Evolutionary conservation across 306 rosid genomes (phyloP).

Genomic region (Alnus glutinosa): DNA sequence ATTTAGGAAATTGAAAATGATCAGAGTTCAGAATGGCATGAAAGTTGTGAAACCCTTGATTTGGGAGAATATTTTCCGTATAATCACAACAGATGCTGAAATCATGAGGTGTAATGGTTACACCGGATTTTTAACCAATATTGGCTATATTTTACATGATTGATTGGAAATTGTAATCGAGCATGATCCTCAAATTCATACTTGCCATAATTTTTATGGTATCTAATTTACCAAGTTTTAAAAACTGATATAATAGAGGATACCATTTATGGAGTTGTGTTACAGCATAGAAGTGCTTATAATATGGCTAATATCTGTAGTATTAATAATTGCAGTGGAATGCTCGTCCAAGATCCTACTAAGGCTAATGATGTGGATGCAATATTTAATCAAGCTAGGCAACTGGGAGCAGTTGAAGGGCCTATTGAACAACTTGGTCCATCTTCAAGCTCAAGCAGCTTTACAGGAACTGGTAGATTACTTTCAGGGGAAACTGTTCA

Average conservation of each 20-base stretch:
- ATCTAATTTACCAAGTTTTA: neutral
- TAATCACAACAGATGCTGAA: neutral
- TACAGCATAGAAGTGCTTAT: slow-evolving; percentile 5
- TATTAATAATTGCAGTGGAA: slow-evolving; percentile 68
- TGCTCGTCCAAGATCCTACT: slow-evolving; percentile 97
- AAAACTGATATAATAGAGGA: neutral
- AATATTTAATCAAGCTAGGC: slow-evolving; percentile 83
- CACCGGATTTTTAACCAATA: neutral
- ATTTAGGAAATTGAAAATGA: neutral
- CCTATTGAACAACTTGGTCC: slow-evolving; percentile 66
- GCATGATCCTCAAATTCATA: neutral
- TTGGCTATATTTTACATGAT: neutral
- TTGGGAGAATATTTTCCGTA: neutral
- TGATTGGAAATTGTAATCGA: neutral
- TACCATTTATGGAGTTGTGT: slow-evolving; percentile 4
- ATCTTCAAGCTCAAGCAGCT: slow-evolving; percentile 83
- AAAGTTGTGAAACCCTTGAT: neutral
- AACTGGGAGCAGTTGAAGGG: slow-evolving; percentile 86
- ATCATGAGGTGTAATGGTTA: neutral
- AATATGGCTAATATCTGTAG: slow-evolving; percentile 19
- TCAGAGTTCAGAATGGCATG: neutral
- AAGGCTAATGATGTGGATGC: slow-evolving; percentile 88
- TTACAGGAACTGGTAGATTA: slow-evolving; percentile 86
- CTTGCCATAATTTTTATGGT: neutral
- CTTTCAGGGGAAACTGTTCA: slow-evolving; percentile 79